Evolutionary conservation across 176 grass and related monocot genomes (phyloP), one percentile per base, ranked within the genome.

Genomic region (Metroxylon sagu): DNA sequence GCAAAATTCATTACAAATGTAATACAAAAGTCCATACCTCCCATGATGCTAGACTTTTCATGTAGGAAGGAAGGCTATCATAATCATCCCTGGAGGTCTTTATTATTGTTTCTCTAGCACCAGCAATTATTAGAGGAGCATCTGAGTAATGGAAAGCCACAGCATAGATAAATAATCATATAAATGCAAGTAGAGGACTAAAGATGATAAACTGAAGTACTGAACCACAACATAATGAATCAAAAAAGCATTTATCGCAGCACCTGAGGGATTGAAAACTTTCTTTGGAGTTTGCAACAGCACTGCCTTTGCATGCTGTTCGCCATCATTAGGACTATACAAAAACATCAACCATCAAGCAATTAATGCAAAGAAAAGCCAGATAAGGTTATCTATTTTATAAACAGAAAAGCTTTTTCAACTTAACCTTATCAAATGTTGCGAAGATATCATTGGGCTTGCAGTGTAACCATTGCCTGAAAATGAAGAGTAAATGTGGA

Each of bases 31-130:
- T 31, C 15, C 53, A 49, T 62, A 96, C 91, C 86, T 90, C 83
- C 86, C 87, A 90, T 25, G 92, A 80, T 48, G 81, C 92, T 17
- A 96, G 75, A 61, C 71, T 73, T 70, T 79, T 90, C 83, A 96
- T 80, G 61, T 80, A 96, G 28, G 80, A 53, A 53, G 92, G 92
- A 60, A 96, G 69, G 51, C 80, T 51, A 54, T 90, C 86, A 35
- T 87, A 96, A 10, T 77, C 74, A 64, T 68, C 80, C 70, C 75
- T 79, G 2, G 80, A 76, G 25, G 60, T 68, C 57, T 25, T 82
- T 54, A 96, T 77, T 39, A 61, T 57, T 67, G 25, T 71, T 82
- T 82, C 63, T 1, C 50, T 54, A 70, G 50, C 26, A 57, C 71
- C 53, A 68, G 16, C 68, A 52, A 23, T 59, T 57, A 74, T 67